Evolutionary conservation across 2,329 filamentous ascomycete genomes (phyloP), one percentile per base, ranked within the genome.

Genomic region (Nothopassalora personata): DNA sequence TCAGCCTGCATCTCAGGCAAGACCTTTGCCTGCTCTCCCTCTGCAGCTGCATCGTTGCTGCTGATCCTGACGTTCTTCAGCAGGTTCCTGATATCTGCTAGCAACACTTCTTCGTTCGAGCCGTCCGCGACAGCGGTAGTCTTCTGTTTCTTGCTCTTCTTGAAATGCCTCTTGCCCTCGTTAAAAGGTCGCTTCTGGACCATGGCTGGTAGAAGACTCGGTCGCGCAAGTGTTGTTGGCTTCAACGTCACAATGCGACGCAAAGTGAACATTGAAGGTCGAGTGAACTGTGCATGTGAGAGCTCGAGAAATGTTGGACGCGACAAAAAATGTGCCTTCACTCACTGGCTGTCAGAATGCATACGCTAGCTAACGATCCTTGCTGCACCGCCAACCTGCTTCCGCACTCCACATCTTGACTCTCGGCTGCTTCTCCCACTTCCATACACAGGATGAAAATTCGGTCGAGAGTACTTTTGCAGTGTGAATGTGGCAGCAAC

Each of bases 1-100:
- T 96, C 90, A 5, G 85, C 82, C 60, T 88, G 88, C 43, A 80
- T 79, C 64, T 87, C 83, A 1, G 89, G 88, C 49, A 60, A 56
- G 34, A 51, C 43, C 27, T 53, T 49, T 27, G 62, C 57, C 19
- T 57, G 61, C 19, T 59, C 39, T 33, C 31, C 52, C 67, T 53
- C 23, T 68, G 72, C 56, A n/a, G 54, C 58, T 19, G 56, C 48
- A 30, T 66, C 59, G 27, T 61, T 59, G 11, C 65, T 63, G 1
- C 59, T 39, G 3, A 68, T 58, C 5, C 58, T 64, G 5, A 71
- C 63, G 28, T 72, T 71, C 57, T 75, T 70, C 54, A 81, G 69
- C 52, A 81, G 66, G 34, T 70, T 70, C 8, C 73, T 72, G 4
- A 81, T 73, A 65, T 81, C 79, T 30, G 73, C 68, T 13, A 80